These are phyloP conservation scores for Boletus barrowsii DNA, from an alignment of 768 basidiomycete genomes.

Conservation along the genomic window DNA sequence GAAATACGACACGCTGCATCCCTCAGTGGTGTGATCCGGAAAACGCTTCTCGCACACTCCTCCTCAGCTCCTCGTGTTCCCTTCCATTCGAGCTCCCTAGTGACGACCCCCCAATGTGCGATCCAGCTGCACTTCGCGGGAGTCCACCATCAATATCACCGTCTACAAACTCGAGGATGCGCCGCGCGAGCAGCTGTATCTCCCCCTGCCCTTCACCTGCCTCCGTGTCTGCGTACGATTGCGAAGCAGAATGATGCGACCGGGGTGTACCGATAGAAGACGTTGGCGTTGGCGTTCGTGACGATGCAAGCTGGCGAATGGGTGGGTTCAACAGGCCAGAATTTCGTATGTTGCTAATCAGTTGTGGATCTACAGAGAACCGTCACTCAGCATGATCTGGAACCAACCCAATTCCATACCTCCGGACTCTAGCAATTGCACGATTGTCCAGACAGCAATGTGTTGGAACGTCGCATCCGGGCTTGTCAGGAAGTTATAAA, in stretches of 20 bases:
- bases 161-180: slow-evolving; percentile 87
- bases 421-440: slow-evolving; percentile 95
- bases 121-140: slow-evolving; percentile 59
- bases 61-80: slow-evolving; percentile 77
- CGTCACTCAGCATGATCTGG: not conserved
- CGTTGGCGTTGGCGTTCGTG: slow-evolving; percentile 63
- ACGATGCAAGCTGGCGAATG: slow-evolving; percentile 78
- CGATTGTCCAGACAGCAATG: slow-evolving; percentile 99
- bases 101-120: slow-evolving; percentile 69
- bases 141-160: slow-evolving; percentile 60
- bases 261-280: slow-evolving; percentile 75
- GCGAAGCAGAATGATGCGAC: slow-evolving; percentile 63
- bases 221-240: slow-evolving; percentile 80
- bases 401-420: slow-evolving; percentile 41
- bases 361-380: slow-evolving; percentile 63
- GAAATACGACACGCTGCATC: too few species aligned
- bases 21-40: slow-evolving; percentile 50
- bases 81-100: slow-evolving; percentile 54
- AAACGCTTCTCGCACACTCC: slow-evolving; percentile 82
- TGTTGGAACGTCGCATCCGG: slow-evolving; percentile 98
- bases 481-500: slow-evolving; percentile 90
- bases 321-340: slow-evolving; percentile 81
- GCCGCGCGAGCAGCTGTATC: slow-evolving; percentile 79
- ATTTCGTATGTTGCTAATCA: slow-evolving; percentile 85
- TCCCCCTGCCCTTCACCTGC: slow-evolving; percentile 88